Conservation (phyloP, 2,329 filamentous ascomycete species). For the Neofusicoccum sp. region DNA sequence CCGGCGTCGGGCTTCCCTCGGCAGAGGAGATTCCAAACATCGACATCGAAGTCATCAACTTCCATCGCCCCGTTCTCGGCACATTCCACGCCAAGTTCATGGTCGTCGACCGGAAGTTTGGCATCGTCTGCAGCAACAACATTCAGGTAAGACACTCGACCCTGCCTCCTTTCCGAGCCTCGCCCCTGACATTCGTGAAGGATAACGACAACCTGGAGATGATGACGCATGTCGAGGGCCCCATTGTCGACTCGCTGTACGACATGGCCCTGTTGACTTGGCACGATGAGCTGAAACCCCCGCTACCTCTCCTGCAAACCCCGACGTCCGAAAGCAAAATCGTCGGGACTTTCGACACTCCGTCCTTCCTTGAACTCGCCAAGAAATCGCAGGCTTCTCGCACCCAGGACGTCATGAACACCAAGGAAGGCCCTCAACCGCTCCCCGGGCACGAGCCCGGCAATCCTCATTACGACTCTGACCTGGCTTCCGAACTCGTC, state of each 20-base stretch:
- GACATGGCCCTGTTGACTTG: slow-evolving; percentile 73
- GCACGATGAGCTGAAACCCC: slow-evolving; percentile 61
- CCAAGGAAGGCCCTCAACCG: neutral
- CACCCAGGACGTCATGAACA: neutral
- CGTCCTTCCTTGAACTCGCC: slow-evolving; percentile 32
- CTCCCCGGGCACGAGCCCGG: slow-evolving; percentile 54
- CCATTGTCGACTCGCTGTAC: slow-evolving; percentile 73
- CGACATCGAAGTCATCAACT: slow-evolving; percentile 71
- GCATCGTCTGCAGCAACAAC: slow-evolving; percentile 73
- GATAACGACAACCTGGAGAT: slow-evolving; percentile 81
- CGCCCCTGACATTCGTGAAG: neutral
- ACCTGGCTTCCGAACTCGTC: slow-evolving; percentile 59
- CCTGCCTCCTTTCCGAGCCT: neutral
- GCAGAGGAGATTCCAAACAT: slow-evolving; percentile 67
- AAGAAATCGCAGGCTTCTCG: neutral
- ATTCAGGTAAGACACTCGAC: slow-evolving; percentile 51
- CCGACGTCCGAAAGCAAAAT: slow-evolving; percentile 42
- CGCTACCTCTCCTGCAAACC: slow-evolving; percentile 55
- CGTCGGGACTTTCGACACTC: slow-evolving; percentile 27
- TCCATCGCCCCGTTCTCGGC: slow-evolving; percentile 66
- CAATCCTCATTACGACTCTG: slow-evolving; percentile 62
- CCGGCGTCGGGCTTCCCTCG: slow-evolving; percentile 57
- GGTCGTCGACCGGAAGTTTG: slow-evolving; percentile 70
- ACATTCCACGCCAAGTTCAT: slow-evolving; percentile 79
- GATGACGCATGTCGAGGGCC: slow-evolving; percentile 73